These are phyloP conservation scores for Suillus weaverae DNA, from an alignment of 768 basidiomycete species.

Conservation along the genomic window DNA sequence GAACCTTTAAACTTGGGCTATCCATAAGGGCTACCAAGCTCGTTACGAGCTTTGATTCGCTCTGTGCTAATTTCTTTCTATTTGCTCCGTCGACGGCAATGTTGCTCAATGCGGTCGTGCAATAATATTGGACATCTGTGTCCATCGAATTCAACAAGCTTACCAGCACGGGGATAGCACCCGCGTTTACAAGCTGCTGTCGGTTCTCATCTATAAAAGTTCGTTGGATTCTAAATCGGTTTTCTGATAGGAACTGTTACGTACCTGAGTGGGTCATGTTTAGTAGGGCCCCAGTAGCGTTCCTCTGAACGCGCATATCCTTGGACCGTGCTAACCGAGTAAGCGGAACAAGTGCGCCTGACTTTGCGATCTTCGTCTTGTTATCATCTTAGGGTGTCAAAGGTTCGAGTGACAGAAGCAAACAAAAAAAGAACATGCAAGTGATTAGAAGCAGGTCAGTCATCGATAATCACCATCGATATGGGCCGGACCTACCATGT, in stretches of 20 bases:
- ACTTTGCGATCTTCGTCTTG: constrained; percentile 99
- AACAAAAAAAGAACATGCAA: constrained; percentile 12
- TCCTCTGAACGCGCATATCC: constrained; percentile 98
- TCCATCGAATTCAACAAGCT: constrained; percentile 92
- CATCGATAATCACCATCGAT: constrained; percentile 8
- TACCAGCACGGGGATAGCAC: constrained; percentile 96
- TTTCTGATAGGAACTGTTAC: constrained; percentile 19
- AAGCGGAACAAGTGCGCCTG: constrained; percentile 95
- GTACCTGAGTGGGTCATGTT: constrained; percentile 99
- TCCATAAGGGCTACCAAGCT: constrained; percentile 97
- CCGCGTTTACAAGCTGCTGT: constrained; percentile 97
- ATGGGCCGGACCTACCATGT: constrained; percentile 63
- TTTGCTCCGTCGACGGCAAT: constrained; percentile 97
- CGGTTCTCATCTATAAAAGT: constrained; percentile 83
- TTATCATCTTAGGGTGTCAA: constrained; percentile 75
- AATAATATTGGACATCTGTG: constrained; percentile 99
- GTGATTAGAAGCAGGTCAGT: constrained; percentile 9
- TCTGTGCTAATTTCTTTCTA: constrained; percentile 90
- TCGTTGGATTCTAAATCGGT: constrained; percentile 5
- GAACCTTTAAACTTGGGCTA: constrained; percentile 94
- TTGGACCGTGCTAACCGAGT: constrained; percentile 95
- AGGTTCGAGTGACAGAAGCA: constrained; percentile 11
- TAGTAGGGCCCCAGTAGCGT: constrained; percentile 94
- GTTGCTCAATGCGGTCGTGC: constrained; percentile 96
- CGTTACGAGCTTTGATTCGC: constrained; percentile 91